Evolutionary conservation across 2,329 filamentous ascomycete genomes (phyloP).

Genomic region (Penicillium psychrosexuale): DNA sequence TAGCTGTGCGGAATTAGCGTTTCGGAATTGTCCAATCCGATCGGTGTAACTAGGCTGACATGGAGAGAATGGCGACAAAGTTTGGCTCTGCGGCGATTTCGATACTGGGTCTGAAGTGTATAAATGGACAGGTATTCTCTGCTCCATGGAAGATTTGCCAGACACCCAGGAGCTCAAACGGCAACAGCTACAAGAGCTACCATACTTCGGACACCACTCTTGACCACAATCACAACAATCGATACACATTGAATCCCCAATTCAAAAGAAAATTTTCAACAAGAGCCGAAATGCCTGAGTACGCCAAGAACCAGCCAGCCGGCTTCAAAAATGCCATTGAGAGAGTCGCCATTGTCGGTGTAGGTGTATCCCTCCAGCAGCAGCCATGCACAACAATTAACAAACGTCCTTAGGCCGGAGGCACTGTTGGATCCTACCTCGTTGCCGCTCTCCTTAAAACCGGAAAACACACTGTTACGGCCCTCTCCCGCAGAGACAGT

Average conservation of each 20-base stretch:
- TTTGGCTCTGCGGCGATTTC: background rate
- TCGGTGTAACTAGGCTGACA: background rate
- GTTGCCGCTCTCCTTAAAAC: conserved; percentile 42
- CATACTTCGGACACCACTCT: background rate
- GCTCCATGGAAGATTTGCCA: background rate
- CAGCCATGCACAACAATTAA: conserved; percentile 9
- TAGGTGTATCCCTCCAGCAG: conserved; percentile 19
- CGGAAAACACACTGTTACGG: conserved; percentile 53
- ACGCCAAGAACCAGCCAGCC: conserved; percentile 24
- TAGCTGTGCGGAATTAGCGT: no score
- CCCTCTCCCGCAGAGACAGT: conserved; percentile 49
- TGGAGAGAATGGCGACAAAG: background rate
- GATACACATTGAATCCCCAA: background rate
- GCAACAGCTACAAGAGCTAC: background rate
- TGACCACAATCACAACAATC: conserved; percentile 5
- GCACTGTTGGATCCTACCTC: conserved; percentile 32
- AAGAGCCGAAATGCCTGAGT: conserved; percentile 18
- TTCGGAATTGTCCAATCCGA: background rate
- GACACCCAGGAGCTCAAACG: background rate
- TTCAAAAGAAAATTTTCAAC: background rate
- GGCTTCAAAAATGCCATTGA: conserved; percentile 34
- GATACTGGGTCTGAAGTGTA: conserved; percentile 9
- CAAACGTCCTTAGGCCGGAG: conserved; percentile 31
- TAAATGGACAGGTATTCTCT: conserved; percentile 17
- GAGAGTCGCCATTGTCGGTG: conserved; percentile 41